phyloP scores from a whole-genome alignment of 2,329 filamentous ascomycete genomes.

The Aspergillus sp. region DNA sequence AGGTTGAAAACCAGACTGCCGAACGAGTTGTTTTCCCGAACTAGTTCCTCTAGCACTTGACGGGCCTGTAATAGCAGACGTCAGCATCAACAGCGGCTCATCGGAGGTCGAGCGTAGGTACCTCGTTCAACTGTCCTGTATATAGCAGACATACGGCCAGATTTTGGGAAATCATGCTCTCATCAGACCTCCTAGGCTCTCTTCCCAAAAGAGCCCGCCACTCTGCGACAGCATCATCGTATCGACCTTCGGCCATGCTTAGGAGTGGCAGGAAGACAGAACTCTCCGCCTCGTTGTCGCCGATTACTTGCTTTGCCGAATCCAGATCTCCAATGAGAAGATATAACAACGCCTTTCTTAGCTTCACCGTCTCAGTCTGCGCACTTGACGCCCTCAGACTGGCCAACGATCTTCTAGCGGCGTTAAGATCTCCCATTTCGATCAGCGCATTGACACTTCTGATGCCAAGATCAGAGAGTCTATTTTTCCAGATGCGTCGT shows the following conservation, averaged over 20 bases:
- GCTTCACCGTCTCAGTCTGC: constrained; percentile 30
- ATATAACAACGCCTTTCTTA: constrained; percentile 63
- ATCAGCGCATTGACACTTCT: constrained; percentile 54
- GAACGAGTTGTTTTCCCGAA: constrained; percentile 64
- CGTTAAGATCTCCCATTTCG: constrained; percentile 78
- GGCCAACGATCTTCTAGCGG: constrained; percentile 70
- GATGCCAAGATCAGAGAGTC: constrained; percentile 73
- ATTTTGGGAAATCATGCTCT: constrained; percentile 77
- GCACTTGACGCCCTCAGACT: constrained; percentile 47
- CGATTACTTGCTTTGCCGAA: constrained; percentile 59
- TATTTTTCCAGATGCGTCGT: constrained; percentile 64
- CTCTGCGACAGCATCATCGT: constrained; percentile 58
- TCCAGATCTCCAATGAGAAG: constrained; percentile 75
- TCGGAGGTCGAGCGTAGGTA: constrained; percentile 34
- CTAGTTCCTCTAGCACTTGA: constrained; percentile 62
- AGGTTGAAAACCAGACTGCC: constrained; percentile 85
- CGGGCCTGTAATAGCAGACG: constrained; percentile 52
- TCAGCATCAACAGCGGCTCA: constrained; percentile 5
- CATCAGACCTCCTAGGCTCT: constrained; percentile 43
- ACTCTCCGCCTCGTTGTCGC: constrained; percentile 38
- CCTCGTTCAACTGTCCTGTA: constrained; percentile 70
- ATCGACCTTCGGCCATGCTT: constrained; percentile 75
- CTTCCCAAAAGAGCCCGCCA: constrained; percentile 57
- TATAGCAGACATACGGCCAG: constrained; percentile 82
- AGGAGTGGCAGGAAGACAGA: constrained; percentile 59